A percentile compares a stretch with the other conserved stretches of the same genome.
phyloP scores from a whole-genome alignment of 148 eudicot species.

The Arbutus unedo region DNA sequence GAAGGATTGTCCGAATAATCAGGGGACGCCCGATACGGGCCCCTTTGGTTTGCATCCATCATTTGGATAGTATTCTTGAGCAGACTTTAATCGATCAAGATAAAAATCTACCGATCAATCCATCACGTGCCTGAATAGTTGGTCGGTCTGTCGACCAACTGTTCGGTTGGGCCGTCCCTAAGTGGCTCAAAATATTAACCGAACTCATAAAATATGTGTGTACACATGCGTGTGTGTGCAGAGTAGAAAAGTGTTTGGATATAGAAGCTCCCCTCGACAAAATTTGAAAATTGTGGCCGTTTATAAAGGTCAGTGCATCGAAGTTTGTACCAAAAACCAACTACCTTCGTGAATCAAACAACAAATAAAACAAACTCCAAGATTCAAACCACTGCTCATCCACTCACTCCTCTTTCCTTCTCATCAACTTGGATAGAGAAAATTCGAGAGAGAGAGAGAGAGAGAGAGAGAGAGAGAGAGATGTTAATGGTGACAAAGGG shows the following conservation, averaged over 20 bases:
- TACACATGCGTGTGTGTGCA: neutral
- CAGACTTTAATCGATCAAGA: no score
- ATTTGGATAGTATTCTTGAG: no score
- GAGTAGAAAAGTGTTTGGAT: neutral
- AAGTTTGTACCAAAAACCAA: neutral
- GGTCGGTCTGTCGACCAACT: no score
- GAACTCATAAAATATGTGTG: neutral
- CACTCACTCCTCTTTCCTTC: constrained; percentile 9
- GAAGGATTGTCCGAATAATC: no score
- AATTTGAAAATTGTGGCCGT: constrained; percentile 20
- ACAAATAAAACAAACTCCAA: neutral
- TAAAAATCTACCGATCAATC: no score
- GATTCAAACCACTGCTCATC: neutral
- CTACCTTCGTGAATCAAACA: neutral
- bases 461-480: constrained; percentile 32
- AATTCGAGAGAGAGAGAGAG: constrained; percentile 16
- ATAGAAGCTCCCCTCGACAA: neutral
- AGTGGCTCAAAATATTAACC: constrained; percentile 6
- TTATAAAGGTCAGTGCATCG: neutral
- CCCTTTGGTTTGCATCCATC: no score
- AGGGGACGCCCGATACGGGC: no score
- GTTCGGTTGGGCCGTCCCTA: no score
- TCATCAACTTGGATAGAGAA: constrained; percentile 12
- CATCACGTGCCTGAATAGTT: no score
- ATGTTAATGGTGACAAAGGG: constrained; percentile 43